phyloP scores from a whole-genome alignment of 306 rosid genomes.

The Ochetophila trinervis region DNA sequence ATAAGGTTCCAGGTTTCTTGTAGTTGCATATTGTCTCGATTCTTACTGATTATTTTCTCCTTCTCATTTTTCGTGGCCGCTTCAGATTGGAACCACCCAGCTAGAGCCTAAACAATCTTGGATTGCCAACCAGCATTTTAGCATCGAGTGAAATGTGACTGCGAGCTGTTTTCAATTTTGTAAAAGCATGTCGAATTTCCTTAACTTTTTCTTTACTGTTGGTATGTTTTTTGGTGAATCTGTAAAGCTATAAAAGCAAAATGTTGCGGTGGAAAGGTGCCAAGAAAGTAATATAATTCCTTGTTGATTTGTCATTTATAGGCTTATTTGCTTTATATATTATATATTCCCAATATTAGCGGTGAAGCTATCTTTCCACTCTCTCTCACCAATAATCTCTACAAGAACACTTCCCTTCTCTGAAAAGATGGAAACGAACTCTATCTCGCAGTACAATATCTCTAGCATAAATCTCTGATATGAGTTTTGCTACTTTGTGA shows the following conservation, averaged over 20 bases:
- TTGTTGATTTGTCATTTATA: neutral
- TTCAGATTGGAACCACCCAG: constrained; percentile 70
- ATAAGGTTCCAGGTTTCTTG: constrained; percentile 13
- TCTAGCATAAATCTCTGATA: constrained; percentile 13
- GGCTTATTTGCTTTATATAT: neutral
- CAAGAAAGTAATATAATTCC: neutral
- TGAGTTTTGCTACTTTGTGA: constrained; percentile 15
- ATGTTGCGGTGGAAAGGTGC: neutral
- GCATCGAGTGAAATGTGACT: constrained; percentile 47
- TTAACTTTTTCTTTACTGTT: neutral
- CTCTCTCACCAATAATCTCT: constrained; percentile 22
- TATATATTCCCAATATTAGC: neutral
- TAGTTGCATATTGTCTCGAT: neutral
- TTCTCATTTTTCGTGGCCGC: constrained; percentile 13
- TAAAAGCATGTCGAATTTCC: constrained; percentile 9
- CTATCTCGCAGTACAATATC: constrained; percentile 20
- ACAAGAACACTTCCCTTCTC: constrained; percentile 25
- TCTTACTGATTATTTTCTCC: constrained; percentile 5
- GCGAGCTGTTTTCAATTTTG: constrained; percentile 13
- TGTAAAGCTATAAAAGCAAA: constrained; percentile 7
- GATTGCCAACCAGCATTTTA: constrained; percentile 80
- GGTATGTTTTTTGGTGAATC: constrained; percentile 23
- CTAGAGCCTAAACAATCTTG: constrained; percentile 78
- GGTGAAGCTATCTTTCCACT: neutral
- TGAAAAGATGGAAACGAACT: constrained; percentile 20